Conservation (phyloP, 768 basidiomycete species). For the Tylopilus subfusipes region DNA sequence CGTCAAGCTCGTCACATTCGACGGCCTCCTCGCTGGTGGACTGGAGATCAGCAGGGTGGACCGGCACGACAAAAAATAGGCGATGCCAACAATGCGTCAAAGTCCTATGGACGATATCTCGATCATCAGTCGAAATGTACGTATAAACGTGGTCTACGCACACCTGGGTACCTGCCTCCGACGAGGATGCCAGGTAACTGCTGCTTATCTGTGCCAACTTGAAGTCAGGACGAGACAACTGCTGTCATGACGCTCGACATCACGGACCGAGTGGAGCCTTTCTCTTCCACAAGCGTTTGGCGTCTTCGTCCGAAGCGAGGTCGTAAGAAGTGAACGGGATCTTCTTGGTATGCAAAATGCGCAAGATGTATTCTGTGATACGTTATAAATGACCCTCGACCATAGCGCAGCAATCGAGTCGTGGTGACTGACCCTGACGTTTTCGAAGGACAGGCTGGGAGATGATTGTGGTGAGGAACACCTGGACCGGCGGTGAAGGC, state of each 20-base stretch:
- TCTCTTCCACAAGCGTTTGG: constrained; percentile 76
- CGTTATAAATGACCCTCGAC: background rate
- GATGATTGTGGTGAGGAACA: constrained; percentile 84
- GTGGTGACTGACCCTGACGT: constrained; percentile 58
- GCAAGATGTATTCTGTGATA: constrained; percentile 67
- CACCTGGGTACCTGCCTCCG: constrained; percentile 72
- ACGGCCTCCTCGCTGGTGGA: constrained; percentile 74
- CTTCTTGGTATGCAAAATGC: constrained; percentile 83
- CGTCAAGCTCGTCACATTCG: constrained; percentile 68
- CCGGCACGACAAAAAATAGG: background rate
- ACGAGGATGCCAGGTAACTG: constrained; percentile 82
- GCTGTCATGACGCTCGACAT: background rate
- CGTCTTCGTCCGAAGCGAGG: constrained; percentile 78
- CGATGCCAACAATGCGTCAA: constrained; percentile 64
- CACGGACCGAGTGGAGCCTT: constrained; percentile 65
- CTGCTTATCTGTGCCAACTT: constrained; percentile 66
- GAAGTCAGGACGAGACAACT: background rate
- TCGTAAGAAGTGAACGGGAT: constrained; percentile 80
- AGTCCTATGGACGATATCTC: constrained; percentile 43
- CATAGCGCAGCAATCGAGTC: background rate
- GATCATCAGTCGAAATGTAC: constrained; percentile 2
- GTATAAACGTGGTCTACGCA: constrained; percentile 37
- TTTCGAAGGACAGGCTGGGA: constrained; percentile 74
- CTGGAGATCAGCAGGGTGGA: constrained; percentile 7
- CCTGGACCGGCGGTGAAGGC: constrained; percentile 79